These are phyloP conservation scores for Erodium trifolium DNA, from an alignment of 441 rosid genomes.

Conservation along the genomic window DNA sequence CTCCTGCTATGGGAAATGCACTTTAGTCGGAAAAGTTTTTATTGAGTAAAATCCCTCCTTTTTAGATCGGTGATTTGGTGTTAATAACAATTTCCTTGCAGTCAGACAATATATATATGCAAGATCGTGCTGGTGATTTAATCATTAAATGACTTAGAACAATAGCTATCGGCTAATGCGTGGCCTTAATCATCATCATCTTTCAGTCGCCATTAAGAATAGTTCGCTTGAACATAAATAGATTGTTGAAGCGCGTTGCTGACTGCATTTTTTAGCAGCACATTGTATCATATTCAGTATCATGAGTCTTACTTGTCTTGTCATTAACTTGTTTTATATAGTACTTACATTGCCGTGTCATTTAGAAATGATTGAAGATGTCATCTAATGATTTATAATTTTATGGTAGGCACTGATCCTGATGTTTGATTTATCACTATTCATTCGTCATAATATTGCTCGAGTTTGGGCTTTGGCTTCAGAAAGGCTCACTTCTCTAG, in stretches of 20 bases:
- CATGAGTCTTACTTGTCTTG: not conserved
- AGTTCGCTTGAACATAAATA: not conserved
- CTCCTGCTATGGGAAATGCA: not conserved
- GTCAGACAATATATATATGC: not conserved
- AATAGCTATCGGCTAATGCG: not conserved
- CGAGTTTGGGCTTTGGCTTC: constrained; percentile 65
- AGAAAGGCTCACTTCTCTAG: constrained; percentile 63
- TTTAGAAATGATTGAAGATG: constrained; percentile 12
- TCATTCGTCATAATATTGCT: constrained; percentile 55
- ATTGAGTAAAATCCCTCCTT: not conserved
- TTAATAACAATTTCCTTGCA: not conserved
- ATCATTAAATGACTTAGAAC: not conserved
- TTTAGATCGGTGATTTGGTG: not conserved
- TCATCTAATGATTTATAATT: constrained; percentile 15
- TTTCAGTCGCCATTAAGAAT: too few relatives aligned
- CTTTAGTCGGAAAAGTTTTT: not conserved
- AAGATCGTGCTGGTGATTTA: not conserved
- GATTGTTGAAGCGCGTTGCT: not conserved
- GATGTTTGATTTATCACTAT: constrained; percentile 70
- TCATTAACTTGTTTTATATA: not conserved
- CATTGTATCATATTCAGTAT: not conserved
- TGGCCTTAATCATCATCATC: not conserved
- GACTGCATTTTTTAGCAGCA: not conserved
- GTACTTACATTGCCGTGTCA: constrained; percentile 6
- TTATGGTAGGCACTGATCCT: constrained; percentile 50